Evolutionary conservation across 2,329 filamentous ascomycete species (phyloP).

Genomic region (Colletotrichum zoysiae): DNA sequence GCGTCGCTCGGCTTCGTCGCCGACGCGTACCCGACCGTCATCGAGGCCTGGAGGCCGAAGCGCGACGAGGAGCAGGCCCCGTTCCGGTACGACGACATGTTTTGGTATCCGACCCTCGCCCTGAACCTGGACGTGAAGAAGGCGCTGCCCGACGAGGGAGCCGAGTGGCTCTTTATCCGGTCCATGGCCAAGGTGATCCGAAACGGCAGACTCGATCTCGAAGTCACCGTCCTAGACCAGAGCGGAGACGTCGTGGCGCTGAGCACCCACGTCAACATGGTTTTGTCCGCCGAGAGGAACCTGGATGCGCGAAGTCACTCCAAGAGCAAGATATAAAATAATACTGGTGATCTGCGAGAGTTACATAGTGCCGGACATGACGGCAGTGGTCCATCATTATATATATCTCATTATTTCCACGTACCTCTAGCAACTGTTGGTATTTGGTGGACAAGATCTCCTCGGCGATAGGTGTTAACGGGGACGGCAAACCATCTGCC

Average conservation of each 20-base stretch:
- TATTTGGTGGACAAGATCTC: neutral
- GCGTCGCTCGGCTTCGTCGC: slow-evolving; percentile 73
- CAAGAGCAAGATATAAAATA: slow-evolving; percentile 2
- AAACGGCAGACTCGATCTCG: slow-evolving; percentile 81
- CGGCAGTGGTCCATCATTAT: no score
- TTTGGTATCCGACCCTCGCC: slow-evolving; percentile 83
- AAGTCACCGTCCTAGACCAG: slow-evolving; percentile 74
- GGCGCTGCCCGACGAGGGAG: slow-evolving; percentile 73
- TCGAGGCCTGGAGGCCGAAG: slow-evolving; percentile 63
- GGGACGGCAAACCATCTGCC: slow-evolving; percentile 11
- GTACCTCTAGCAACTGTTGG: neutral
- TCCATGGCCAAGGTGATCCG: slow-evolving; percentile 74
- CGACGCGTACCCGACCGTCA: slow-evolving; percentile 77
- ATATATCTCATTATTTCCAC: no score
- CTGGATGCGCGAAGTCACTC: slow-evolving; percentile 33
- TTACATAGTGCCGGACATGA: neutral
- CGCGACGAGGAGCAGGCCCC: slow-evolving; percentile 49
- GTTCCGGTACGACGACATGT: slow-evolving; percentile 53
- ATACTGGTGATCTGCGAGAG: no score
- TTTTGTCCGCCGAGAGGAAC: slow-evolving; percentile 42
- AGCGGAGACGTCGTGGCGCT: slow-evolving; percentile 49
- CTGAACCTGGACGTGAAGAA: slow-evolving; percentile 85
- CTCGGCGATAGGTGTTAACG: neutral
- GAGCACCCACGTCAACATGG: slow-evolving; percentile 42
- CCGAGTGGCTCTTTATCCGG: slow-evolving; percentile 79